phyloP scores from a whole-genome alignment of 1,284 basidiomycete genomes.

The Rhodotorula sp. region DNA sequence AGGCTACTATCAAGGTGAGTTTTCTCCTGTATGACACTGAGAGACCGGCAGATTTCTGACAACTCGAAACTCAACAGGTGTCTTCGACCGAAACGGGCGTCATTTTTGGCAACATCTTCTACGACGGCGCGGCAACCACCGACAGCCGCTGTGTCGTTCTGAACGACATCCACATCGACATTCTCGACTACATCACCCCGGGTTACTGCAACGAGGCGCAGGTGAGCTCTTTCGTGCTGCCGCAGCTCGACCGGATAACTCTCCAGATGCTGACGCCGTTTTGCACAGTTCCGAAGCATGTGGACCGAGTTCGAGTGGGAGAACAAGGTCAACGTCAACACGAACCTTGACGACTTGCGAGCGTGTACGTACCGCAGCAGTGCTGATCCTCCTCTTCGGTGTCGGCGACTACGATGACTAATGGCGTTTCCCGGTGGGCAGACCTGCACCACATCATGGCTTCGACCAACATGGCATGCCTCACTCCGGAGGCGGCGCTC shows the following conservation, averaged over 20 bases:
- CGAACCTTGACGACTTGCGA: constrained; percentile 56
- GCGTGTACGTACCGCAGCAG: constrained; percentile 26
- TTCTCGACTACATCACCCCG: constrained; percentile 99
- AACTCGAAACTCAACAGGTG: constrained; percentile 53
- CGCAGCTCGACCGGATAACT: background rate
- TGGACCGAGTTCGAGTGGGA: constrained; percentile 99
- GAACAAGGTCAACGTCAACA: constrained; percentile 91
- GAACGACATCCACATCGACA: constrained; percentile 98
- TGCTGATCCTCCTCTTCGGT: background rate
- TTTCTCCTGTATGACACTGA: background rate
- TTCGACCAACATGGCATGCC: constrained; percentile 90
- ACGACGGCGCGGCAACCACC: constrained; percentile 79
- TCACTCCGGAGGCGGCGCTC: constrained; percentile 88
- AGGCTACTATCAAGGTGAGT: constrained; percentile 90
- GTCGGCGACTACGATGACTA: background rate
- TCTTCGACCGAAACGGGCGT: constrained; percentile 97
- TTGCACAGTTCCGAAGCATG: constrained; percentile 80
- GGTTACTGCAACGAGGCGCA: constrained; percentile 93
- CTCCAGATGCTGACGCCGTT: background rate
- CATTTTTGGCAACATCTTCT: constrained; percentile 97
- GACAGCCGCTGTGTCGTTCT: constrained; percentile 66
- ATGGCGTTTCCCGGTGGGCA: background rate
- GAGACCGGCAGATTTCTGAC: background rate
- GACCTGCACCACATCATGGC: constrained; percentile 85
- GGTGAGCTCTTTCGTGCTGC: constrained; percentile 55